These are phyloP conservation scores for Lepraria neglecta DNA, from an alignment of 495 filamentous ascomycete genomes.

Conservation along the genomic window DNA sequence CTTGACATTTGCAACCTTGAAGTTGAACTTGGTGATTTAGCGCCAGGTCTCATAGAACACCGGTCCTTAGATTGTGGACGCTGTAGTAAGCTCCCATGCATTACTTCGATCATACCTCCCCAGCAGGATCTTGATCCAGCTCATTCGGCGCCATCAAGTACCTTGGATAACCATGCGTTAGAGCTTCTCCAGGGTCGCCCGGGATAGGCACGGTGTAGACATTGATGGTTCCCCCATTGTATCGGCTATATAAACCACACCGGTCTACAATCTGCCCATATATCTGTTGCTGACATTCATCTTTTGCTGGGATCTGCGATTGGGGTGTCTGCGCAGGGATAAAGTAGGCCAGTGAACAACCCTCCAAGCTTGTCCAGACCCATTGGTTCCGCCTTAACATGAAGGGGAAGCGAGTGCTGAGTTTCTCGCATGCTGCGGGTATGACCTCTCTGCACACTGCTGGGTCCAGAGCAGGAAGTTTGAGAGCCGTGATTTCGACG, in stretches of 20 bases:
- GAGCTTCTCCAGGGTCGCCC: neutral
- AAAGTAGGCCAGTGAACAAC: neutral
- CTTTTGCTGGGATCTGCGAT: neutral
- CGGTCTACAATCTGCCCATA: neutral
- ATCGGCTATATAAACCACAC: neutral
- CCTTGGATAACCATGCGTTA: neutral
- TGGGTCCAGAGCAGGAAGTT: neutral
- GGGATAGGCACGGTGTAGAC: neutral
- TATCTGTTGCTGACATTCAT: neutral
- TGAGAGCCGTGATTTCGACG: neutral
- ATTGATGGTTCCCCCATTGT: neutral
- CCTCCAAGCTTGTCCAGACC: neutral
- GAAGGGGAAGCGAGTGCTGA: neutral
- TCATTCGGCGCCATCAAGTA: neutral
- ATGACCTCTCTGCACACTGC: neutral
- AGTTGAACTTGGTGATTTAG: no score
- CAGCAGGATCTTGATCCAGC: neutral
- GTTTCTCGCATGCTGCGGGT: neutral
- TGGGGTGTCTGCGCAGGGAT: neutral
- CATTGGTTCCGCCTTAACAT: neutral
- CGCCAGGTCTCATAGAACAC: no score
- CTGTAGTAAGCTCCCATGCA: neutral
- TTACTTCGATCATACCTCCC: neutral
- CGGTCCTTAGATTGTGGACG: no score
- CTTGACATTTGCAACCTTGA: no score